Percentiles rank a stretch among this genome's conserved stretches.
phyloP scores from a whole-genome alignment of 352 stramenopile species.

The Globisporangium megalacanthum region DNA sequence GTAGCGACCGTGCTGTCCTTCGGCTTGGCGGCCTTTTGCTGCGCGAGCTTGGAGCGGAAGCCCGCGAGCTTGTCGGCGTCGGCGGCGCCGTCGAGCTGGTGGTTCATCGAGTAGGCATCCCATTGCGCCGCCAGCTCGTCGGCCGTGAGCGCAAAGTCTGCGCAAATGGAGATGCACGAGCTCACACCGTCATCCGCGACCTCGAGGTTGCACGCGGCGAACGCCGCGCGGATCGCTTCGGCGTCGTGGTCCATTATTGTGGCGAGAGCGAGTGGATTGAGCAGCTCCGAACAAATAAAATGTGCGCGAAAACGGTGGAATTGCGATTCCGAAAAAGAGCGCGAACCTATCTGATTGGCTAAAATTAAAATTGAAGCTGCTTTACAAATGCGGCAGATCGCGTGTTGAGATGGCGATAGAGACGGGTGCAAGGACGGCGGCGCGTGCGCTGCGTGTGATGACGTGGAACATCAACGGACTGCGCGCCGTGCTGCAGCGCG shows the following conservation, averaged over 20 bases:
- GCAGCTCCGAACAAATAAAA: not conserved
- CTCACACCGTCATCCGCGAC: constrained; percentile 57
- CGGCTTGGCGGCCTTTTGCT: constrained; percentile 38
- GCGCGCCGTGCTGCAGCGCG: constrained; percentile 62
- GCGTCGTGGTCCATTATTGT: constrained; percentile 61
- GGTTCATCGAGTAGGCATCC: constrained; percentile 85
- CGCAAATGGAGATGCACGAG: constrained; percentile 63
- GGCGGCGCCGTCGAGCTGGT: constrained; percentile 56
- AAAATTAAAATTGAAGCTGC: not conserved
- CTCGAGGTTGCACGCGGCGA: constrained; percentile 72
- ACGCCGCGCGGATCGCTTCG: constrained; percentile 56
- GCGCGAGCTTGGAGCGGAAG: constrained; percentile 66
- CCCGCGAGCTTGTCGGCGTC: constrained; percentile 51
- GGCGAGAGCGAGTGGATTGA: too few species aligned
- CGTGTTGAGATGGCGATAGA: too few species aligned
- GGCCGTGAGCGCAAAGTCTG: constrained; percentile 71
- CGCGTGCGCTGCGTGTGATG: constrained; percentile 39
- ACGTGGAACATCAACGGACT: constrained; percentile 88
- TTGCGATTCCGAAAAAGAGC: not conserved
- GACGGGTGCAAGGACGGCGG: not conserved
- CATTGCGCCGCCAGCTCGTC: constrained; percentile 76
- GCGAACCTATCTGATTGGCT: not conserved
- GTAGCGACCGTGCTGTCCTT: constrained; percentile 24
- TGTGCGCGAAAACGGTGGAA: not conserved
- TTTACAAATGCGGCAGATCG: too few species aligned